Conservation (phyloP, 495 filamentous ascomycete species). For the Talaromyces trachyspermus region DNA sequence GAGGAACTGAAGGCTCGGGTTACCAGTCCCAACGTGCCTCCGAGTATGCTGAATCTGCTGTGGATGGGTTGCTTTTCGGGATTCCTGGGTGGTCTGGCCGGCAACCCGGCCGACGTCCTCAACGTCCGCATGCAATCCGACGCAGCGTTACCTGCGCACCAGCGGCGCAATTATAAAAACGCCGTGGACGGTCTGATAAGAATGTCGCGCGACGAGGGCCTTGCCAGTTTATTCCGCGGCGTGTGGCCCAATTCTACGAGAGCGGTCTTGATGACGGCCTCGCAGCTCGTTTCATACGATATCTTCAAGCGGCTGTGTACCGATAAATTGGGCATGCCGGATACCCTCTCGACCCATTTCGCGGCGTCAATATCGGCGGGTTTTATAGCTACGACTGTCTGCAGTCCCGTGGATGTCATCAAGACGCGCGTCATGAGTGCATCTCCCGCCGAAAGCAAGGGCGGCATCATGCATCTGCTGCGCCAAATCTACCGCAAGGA, state of each 20-base stretch:
- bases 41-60: slow-evolving; percentile 64
- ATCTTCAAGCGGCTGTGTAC: slow-evolving; percentile 78
- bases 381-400: slow-evolving; percentile 90
- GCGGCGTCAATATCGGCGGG: slow-evolving; percentile 78
- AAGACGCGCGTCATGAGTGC: slow-evolving; percentile 93
- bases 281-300: slow-evolving; percentile 87
- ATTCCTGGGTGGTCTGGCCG: slow-evolving; percentile 80
- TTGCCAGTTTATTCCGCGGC: slow-evolving; percentile 68
- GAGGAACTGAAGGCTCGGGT: slow-evolving; percentile 77
- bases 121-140: slow-evolving; percentile 99
- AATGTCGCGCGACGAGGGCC: slow-evolving; percentile 76
- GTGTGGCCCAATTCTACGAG: slow-evolving; percentile 87
- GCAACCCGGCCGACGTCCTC: slow-evolving; percentile 90
- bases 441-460: slow-evolving; percentile 39
- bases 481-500: slow-evolving; percentile 67
- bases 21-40: slow-evolving; percentile 35
- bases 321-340: slow-evolving; percentile 57
- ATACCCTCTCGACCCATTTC: slow-evolving; percentile 80
- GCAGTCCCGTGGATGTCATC: slow-evolving; percentile 92
- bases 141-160: slow-evolving; percentile 60
- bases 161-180: slow-evolving; percentile 82
- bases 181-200: slow-evolving; percentile 79
- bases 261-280: slow-evolving; percentile 89
- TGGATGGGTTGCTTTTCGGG: slow-evolving; percentile 76
- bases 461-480: slow-evolving; percentile 51